Evolutionary conservation across 2,329 filamentous ascomycete genomes (phyloP), one percentile per base, ranked within the genome.

Genomic region (Fusarium decemcellulare): DNA sequence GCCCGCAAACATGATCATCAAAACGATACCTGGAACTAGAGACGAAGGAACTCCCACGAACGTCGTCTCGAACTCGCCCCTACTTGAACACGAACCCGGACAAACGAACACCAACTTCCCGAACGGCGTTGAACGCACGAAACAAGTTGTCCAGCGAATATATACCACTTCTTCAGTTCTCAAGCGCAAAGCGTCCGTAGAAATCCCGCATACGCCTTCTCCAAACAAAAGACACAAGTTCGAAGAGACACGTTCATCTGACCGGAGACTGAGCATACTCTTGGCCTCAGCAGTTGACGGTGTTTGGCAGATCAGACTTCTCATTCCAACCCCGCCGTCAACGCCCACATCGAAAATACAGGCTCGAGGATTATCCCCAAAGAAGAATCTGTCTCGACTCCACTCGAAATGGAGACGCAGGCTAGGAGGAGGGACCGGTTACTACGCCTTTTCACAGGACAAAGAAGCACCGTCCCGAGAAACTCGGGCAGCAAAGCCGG

Each of bases 231-330:
- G 15, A 53, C 36, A 11, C 18, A 55, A 23, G 10, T 5, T 23
- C 36, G 30, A 42, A 11, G 32, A 42, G 32, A 34, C 29, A 36
- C 14, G 10, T 11, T 23, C n/a, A 40, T n/a, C 14, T 14, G 15
- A 50, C 18, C 52, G 63, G 42, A 68, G 60, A 57, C 55, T 51
- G n/a, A 59, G 56, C 57, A 65, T 70, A 52, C 11, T 18, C 37
- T 48, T 70, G n/a, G 59, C 40, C 30, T 34, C n/a, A 14, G 37
- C 53, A 44, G n/a, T 30, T 29, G 32, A 44, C 16, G 48, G 46
- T 29, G 34, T 47, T 23, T 67, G 63, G 5, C 67, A 62, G 43
- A 50, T 68, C 56, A 70, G 56, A 47, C 57, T 71, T 18, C 50
- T 40, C 18, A 18, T 63, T 37, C 29, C 67, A 47, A 65, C 52